Evolutionary conservation across 768 basidiomycete species (phyloP).

Genomic region (Pulveroboletus sp.): DNA sequence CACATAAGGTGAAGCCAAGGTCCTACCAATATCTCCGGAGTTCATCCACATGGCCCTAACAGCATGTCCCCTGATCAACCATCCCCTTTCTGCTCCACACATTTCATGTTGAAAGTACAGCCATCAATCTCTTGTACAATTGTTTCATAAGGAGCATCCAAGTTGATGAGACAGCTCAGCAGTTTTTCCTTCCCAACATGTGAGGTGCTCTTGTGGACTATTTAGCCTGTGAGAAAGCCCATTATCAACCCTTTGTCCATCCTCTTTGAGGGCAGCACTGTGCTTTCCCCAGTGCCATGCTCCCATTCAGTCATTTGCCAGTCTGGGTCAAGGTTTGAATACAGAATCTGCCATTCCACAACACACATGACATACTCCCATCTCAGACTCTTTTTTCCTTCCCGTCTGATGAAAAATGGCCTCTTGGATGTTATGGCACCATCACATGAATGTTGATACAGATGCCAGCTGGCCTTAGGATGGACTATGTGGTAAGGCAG

Average conservation of each 20-base stretch:
- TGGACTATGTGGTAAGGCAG: background rate
- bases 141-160: background rate
- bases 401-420: too few species aligned
- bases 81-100: background rate
- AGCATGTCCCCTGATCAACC: too few species aligned
- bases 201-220: background rate
- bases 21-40: too few species aligned
- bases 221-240: background rate
- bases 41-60: background rate
- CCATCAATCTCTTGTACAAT: background rate
- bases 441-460: background rate
- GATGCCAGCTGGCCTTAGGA: background rate
- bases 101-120: background rate
- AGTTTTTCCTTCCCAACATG: background rate
- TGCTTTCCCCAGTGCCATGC: background rate
- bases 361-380: background rate
- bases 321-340: too few species aligned
- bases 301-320: background rate
- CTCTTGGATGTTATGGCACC: background rate
- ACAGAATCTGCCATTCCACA: background rate
- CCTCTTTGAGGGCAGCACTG: background rate
- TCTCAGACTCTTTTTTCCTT: background rate
- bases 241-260: background rate
- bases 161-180: background rate
- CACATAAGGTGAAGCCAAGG: too few species aligned